A percentile compares a stretch with the other conserved stretches of the same genome.
These are phyloP conservation scores for Candida silvatica DNA, from an alignment of 805 yeast species.

Conservation along the genomic window DNA sequence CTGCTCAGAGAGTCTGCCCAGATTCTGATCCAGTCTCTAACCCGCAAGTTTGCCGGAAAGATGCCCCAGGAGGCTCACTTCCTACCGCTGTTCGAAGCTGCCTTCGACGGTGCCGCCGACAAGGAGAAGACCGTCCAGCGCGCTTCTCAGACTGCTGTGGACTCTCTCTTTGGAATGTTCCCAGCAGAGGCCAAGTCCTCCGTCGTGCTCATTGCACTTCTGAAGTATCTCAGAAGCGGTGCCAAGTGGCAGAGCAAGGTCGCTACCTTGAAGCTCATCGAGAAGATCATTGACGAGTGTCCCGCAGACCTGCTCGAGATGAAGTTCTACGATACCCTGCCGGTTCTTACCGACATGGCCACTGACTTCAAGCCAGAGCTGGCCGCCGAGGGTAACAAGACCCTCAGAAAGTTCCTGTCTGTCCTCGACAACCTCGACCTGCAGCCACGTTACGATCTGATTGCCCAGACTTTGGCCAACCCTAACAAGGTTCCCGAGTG, in stretches of 20 bases:
- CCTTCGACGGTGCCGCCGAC: conserved; percentile 71
- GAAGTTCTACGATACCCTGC: conserved; percentile 71
- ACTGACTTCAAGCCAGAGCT: conserved; percentile 97
- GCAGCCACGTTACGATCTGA: conserved; percentile 73
- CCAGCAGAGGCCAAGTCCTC: conserved; percentile 74
- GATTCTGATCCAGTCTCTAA: conserved; percentile 46
- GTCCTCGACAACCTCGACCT: conserved; percentile 90
- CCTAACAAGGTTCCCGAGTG: conserved; percentile 85
- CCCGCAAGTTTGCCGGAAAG: conserved; percentile 53
- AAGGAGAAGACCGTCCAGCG: conserved; percentile 82
- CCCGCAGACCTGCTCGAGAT: conserved; percentile 82
- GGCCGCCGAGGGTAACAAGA: conserved; percentile 72
- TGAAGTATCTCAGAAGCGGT: conserved; percentile 61
- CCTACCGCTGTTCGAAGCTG: conserved; percentile 49
- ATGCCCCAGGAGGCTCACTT: conserved; percentile 73
- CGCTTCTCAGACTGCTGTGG: conserved; percentile 76
- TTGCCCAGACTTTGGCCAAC: conserved; percentile 83
- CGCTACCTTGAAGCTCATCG: conserved; percentile 68
- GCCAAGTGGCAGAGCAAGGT: conserved; percentile 92
- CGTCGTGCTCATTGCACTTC: conserved; percentile 52
- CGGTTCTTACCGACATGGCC: conserved; percentile 79
- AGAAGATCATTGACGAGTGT: conserved; percentile 65
- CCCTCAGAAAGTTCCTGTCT: conserved; percentile 63
- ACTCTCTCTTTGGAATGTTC: conserved; percentile 57
- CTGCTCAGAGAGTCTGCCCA: conserved; percentile 72